phyloP scores from a whole-genome alignment of 176 grass and related monocot genomes.

The Oryza longistaminata region DNA sequence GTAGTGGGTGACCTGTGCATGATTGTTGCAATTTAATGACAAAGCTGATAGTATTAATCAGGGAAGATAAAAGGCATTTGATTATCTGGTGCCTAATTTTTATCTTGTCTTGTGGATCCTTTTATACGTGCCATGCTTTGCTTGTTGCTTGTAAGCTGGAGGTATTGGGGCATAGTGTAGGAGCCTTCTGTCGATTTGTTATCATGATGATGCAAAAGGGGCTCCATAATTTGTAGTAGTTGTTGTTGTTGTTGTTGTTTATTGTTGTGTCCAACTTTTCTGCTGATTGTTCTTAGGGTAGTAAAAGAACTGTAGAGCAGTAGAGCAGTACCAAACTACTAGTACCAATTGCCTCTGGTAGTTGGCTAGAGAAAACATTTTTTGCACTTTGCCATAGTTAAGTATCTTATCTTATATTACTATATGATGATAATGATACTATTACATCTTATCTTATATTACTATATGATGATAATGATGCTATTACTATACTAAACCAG shows the following conservation, averaged over 20 bases:
- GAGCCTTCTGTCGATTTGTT: conserved; percentile 9
- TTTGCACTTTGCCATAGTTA: not conserved
- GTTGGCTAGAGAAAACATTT: not conserved
- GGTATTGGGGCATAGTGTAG: conserved; percentile 10
- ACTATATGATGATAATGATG: not conserved
- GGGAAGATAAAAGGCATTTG: not conserved
- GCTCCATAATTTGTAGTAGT: not conserved
- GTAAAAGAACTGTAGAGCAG: not conserved
- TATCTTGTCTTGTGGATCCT: conserved; percentile 27
- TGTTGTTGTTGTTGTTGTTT: not conserved
- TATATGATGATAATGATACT: not conserved
- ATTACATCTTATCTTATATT: not conserved
- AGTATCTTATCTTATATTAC: not conserved
- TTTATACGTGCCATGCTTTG: not conserved
- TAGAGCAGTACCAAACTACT: not conserved
- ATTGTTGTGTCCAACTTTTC: not conserved
- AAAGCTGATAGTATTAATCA: not conserved
- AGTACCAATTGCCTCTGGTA: not conserved
- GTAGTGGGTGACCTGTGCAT: not conserved
- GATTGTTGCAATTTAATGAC: conserved; percentile 1
- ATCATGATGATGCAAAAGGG: conserved; percentile 29
- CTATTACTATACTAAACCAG: not conserved
- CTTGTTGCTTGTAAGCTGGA: conserved; percentile 23
- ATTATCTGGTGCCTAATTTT: not conserved
- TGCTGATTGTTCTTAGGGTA: not conserved